Evolutionary conservation across 208 protist species (phyloP).

Genomic region (Plasmodiophora brassicae): DNA sequence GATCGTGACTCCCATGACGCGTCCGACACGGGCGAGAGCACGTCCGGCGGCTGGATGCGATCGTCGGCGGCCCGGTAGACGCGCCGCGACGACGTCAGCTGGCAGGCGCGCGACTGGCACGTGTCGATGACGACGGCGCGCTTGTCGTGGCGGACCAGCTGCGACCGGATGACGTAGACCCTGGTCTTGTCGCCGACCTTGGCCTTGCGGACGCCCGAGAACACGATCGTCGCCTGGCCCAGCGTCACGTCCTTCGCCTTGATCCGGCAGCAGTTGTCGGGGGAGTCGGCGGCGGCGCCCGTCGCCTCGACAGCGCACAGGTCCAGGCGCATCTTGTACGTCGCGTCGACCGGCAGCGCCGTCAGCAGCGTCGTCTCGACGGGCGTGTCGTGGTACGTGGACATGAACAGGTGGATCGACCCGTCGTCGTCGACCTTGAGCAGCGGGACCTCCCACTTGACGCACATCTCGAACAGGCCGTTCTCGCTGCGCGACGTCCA

Average conservation of each 20-base stretch:
- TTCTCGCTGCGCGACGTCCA: conserved; percentile 6
- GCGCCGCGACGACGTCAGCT: conserved; percentile 1
- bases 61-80: neutral
- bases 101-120: conserved; percentile 1
- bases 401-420: conserved; percentile 26
- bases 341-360: neutral
- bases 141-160: neutral
- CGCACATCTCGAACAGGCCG: conserved; percentile 10
- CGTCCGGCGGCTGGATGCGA: neutral
- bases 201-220: neutral
- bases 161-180: neutral
- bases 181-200: conserved; percentile 22
- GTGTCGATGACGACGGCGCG: neutral
- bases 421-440: conserved; percentile 27
- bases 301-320: neutral
- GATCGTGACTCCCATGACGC: neutral
- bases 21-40: neutral
- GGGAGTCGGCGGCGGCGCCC: neutral
- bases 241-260: conserved; percentile 1
- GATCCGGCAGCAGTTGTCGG: conserved; percentile 29
- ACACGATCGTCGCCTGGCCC: neutral
- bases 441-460: conserved; percentile 26
- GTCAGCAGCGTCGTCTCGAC: conserved; percentile 9
- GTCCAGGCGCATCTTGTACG: conserved; percentile 21
- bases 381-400: conserved; percentile 13